Evolutionary conservation across 1,284 basidiomycete species (phyloP), one percentile per base, ranked within the genome.

Genomic region (Tilletiopsis washingtonensis): DNA sequence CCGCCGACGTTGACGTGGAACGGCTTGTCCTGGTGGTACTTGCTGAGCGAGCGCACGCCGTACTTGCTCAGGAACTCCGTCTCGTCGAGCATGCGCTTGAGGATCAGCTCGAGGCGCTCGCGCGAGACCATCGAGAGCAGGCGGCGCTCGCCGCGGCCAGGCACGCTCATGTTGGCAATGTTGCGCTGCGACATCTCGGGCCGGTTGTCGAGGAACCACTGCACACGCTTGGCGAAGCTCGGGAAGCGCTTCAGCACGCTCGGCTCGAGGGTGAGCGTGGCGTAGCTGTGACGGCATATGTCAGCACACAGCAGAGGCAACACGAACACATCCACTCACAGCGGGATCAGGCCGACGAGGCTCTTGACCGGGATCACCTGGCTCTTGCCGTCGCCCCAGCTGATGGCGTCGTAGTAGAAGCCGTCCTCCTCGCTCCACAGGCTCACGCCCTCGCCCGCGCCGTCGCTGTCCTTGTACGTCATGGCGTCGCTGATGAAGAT

Each of bases 361-460:
- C 85, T 89, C 74, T 88, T 83, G 49, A 98, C 83, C 5, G 91
- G 91, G 46, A 98, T 79, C 72, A 93, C 91, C 78, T 89, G 88
- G 39, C 76, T 74, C 66, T 53, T 67, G 52, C 58, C 72, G 55
- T 53, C 55, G n/a, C 85, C 86, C 76, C 91, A 91, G 57, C 88
- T 82, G 62, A 94, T 91, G 36, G 88, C 91, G 67, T 98, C 93
- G 74, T 93, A 98, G 78, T 97, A 98, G 83, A 97, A 87, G 15
- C 91, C 91, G 63, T 96, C 91, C 63, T 91, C 76, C 61, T 96
- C 93, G 72, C 84, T 94, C 93, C 93, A 98, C 19, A 98, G 80
- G 54, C 86, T 88, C 42, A 81, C 74, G 62, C 89, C 83, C 37
- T 69, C 68, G 17, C 9, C 7, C 19, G 62, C 64, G 62, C 84